A percentile compares a stretch with the other conserved stretches of the same genome.
Conservation (phyloP, 2,329 filamentous ascomycete species). For the Helotiales sp. region DNA sequence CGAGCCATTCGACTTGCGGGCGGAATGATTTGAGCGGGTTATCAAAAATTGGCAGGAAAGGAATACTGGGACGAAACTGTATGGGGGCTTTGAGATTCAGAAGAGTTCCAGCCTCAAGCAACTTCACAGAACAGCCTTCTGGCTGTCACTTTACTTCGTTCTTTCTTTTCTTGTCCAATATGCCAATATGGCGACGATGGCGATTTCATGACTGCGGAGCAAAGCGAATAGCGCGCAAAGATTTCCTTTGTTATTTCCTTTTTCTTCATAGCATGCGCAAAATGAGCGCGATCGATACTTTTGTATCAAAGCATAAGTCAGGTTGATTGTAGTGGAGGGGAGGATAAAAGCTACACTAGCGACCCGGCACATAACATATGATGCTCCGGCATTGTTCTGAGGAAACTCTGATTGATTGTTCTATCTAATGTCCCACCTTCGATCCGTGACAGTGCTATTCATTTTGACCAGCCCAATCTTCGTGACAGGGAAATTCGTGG, state of each 20-base stretch:
- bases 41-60: constrained; percentile 22
- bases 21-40: constrained; percentile 19
- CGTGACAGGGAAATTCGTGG: not conserved
- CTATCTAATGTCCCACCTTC: too few relatives aligned
- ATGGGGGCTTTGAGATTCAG: constrained; percentile 7
- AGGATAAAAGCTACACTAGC: constrained; percentile 6
- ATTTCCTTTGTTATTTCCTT: constrained; percentile 33
- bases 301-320: constrained; percentile 30
- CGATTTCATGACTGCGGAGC: not conserved
- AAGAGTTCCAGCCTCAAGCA: constrained; percentile 16
- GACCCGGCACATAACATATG: constrained; percentile 15
- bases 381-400: constrained; percentile 16
- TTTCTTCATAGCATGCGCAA: constrained; percentile 28
- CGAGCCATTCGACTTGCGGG: constrained; percentile 16
- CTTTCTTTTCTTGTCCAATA: constrained; percentile 21
- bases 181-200: not conserved
- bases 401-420: not conserved
- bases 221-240: constrained; percentile 9
- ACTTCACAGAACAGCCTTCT: constrained; percentile 18
- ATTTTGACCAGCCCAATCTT: too few relatives aligned
- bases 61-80: constrained; percentile 10
- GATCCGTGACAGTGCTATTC: too few relatives aligned
- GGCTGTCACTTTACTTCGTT: constrained; percentile 20
- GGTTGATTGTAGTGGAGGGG: constrained; percentile 17
- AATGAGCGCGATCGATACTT: constrained; percentile 20